Base-by-base conservation (phyloP, 1,284 basidiomycete species). In the Tilletia setariae region DNA sequence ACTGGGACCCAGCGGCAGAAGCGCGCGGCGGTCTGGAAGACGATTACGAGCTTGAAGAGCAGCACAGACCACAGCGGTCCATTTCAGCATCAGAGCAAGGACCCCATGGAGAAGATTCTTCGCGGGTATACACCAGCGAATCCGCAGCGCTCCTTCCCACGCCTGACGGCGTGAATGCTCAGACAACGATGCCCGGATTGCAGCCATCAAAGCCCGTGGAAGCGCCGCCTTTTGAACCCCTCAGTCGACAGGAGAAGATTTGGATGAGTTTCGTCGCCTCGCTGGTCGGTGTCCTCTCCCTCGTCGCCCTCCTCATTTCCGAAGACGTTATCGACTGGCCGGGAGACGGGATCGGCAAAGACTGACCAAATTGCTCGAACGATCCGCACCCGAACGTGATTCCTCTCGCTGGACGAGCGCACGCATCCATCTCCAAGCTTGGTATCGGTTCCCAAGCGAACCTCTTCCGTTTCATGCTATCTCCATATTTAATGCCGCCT, bases 251-350 rank as follows among this genome's bases (percentile, higher is more conserved):
- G 16, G 69, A 70, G 47, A 64, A 64, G 35, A 53, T 44, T 25
- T 68, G 64, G 67, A 70, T 70, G 69, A 68, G 69, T 63, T 25
- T 44, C 30, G 53, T 47, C 56, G 21, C 49, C 1, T 67, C 44
- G 13, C 25, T 70, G n/a, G 69, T 70, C 6, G n/a, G 23, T 15
- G 67, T 35, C 23, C 51, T 70, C 42, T 42, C 63, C 40, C 1
- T 68, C 40, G 47, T 70, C 3, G 67, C 66, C 21, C n/a, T 70
- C 23, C 62, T 67, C 53, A 71, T 71, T 21, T 47, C 53, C 8
- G 44, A 62, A 21, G 67, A 71, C 53, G 46, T 69, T 28, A 71
- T 71, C 62, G 70, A 71, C 43, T 71, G 70, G 70, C 70, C 70
- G 28, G 70, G 70, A 4, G 70, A 71, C 21, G 70, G 70, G 15